Evolutionary conservation across 1,139 yeast species (phyloP).

Genomic region (Debaryomyces psychrophilus): DNA sequence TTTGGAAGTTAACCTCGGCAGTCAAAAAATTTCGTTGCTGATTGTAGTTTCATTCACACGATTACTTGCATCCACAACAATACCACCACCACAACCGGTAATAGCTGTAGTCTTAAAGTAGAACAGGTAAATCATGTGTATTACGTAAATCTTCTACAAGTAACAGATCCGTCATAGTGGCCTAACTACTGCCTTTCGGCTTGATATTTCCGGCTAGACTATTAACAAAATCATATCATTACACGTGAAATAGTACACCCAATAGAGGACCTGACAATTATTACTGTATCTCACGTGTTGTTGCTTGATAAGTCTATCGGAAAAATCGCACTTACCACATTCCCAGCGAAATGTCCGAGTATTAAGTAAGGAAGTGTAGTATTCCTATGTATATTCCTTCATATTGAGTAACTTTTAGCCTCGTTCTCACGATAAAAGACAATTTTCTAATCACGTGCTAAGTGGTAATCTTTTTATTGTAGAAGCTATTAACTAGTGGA

Average conservation of each 20-base stretch:
- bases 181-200: background rate
- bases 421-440: background rate
- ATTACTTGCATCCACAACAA: background rate
- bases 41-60: background rate
- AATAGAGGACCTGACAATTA: slow-evolving; percentile 3
- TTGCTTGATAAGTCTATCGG: slow-evolving; percentile 3
- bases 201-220: background rate
- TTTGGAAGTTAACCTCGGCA: background rate
- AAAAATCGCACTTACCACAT: slow-evolving; percentile 2
- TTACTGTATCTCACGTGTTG: slow-evolving; percentile 4
- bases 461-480: background rate
- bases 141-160: too few relatives aligned
- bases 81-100: too few relatives aligned
- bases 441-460: slow-evolving; percentile 4
- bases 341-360: background rate
- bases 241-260: slow-evolving; percentile 3
- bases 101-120: too few relatives aligned
- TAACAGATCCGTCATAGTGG: too few relatives aligned
- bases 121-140: too few relatives aligned
- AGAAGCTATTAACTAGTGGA: background rate
- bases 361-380: background rate
- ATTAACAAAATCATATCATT: slow-evolving; percentile 5
- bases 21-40: too few relatives aligned
- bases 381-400: background rate
- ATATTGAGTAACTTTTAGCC: background rate